Conservation (phyloP, 768 basidiomycete species). For the Amanita pallidorosea region DNA sequence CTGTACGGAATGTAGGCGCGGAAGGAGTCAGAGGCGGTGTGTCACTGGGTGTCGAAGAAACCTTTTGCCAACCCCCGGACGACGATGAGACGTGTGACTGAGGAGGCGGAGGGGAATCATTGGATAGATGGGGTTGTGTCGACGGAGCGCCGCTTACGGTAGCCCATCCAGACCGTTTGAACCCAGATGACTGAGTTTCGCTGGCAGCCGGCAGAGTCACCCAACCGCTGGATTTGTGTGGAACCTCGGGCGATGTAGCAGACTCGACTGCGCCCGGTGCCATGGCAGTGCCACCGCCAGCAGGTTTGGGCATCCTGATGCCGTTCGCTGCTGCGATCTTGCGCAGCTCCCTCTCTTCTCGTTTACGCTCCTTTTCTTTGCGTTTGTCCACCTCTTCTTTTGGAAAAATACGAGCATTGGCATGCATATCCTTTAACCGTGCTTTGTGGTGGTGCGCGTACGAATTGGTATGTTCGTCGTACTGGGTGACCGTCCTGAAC, state of each 20-base stretch:
- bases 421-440: conserved; percentile 75
- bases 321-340: conserved; percentile 79
- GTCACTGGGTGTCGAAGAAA: background rate
- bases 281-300: conserved; percentile 12
- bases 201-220: conserved; percentile 15
- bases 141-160: conserved; percentile 23
- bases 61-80: background rate
- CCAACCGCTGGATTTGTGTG: conserved; percentile 40
- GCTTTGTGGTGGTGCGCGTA: conserved; percentile 84
- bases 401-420: conserved; percentile 52
- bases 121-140: conserved; percentile 8
- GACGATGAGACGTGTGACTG: conserved; percentile 8
- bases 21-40: conserved; percentile 7
- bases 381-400: conserved; percentile 62
- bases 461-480: conserved; percentile 85
- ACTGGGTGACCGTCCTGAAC: conserved; percentile 77
- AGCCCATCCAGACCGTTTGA: conserved; percentile 41
- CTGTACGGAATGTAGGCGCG: conserved; percentile 44
- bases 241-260: conserved; percentile 10
- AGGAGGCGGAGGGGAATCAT: conserved; percentile 8
- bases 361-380: conserved; percentile 77
- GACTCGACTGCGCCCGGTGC: conserved; percentile 15
- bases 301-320: conserved; percentile 51
- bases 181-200: conserved; percentile 14
- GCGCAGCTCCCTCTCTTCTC: conserved; percentile 77